Base-by-base conservation (phyloP, 768 basidiomycete genomes). In the Phaffia tasmanica region DNA sequence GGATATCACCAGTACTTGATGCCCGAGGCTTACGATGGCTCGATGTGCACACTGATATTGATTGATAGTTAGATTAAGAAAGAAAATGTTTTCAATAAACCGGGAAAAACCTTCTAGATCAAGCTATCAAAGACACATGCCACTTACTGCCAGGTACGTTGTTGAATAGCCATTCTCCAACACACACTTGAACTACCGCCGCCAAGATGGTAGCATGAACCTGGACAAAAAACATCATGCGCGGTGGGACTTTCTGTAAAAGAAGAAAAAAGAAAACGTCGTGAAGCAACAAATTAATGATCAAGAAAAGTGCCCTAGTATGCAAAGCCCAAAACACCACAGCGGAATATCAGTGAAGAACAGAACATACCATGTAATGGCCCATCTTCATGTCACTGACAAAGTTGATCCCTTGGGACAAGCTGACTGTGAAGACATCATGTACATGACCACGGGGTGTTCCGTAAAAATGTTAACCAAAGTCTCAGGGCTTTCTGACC, bases 341-440 rank as follows among this genome's bases (percentile, higher is more conserved):
- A 57, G 6, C 18, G 16, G 27, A 29, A 57, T 6, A 29, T 19
- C 50, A 54, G 51, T 29, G 18, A 14, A 9, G 19, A 23, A 23
- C 19, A 11, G 3, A 27, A 53, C 50, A 1, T 2, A 27, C 25
- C 55, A 19, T 19, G 32, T 35, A 68, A 25, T 63, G 67, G n/a
- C 61, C 67, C 11, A 68, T 47, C 50, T 68, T 68, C 62, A 64
- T 59, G 49, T 68, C 67, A 47, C 32, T 54, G 30, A 64, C 47
- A 18, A 68, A 56, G 5, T 47, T 68, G 16, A 68, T 49, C 6
- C 67, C 67, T 29, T 68, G 67, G 11, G 56, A 32, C 25, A 68
- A 51, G 21, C 57, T 64, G 63, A 64, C 51, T 23, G 58, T 14
- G 3, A 27, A 18, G 9, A 48, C 14, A 42, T 7, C n/a, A 35